Conservation (phyloP, 192 early-diverging fungal species). For the Obelidium mucronatum region DNA sequence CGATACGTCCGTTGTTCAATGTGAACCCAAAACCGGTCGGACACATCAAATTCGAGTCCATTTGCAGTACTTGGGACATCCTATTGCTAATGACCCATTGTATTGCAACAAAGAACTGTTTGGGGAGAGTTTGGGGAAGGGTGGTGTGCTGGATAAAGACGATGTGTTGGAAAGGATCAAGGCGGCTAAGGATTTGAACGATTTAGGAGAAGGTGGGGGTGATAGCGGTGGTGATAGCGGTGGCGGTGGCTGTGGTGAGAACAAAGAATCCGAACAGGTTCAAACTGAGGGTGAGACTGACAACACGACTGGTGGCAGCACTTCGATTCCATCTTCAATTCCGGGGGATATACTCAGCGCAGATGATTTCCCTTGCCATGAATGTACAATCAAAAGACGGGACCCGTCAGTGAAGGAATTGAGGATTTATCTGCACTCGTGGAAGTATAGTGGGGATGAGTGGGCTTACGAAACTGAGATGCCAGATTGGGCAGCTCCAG, state of each 20-base stretch:
- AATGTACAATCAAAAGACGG: conserved; percentile 63
- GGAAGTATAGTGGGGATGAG: conserved; percentile 74
- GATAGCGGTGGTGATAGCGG: neutral
- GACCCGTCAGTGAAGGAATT: conserved; percentile 82
- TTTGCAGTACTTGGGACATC: conserved; percentile 88
- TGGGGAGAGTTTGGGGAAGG: conserved; percentile 64
- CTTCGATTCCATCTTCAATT: conserved; percentile 13
- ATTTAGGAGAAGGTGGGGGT: neutral
- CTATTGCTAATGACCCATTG: conserved; percentile 95
- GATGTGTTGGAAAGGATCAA: conserved; percentile 29
- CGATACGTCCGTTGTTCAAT: conserved; percentile 72
- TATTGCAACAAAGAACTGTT: conserved; percentile 78
- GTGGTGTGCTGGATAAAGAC: conserved; percentile 26
- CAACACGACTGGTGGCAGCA: too few relatives aligned
- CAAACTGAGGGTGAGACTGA: too few relatives aligned
- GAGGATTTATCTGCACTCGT: conserved; percentile 90
- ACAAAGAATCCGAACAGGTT: too few relatives aligned
- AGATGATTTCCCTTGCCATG: conserved; percentile 55
- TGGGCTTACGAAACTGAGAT: conserved; percentile 81
- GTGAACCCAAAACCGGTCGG: conserved; percentile 87
- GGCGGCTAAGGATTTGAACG: conserved; percentile 6
- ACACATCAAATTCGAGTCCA: conserved; percentile 99
- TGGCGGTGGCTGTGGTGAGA: neutral
- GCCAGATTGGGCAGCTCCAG: conserved; percentile 81
- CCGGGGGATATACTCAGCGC: neutral